Base-by-base conservation (phyloP, 768 basidiomycete genomes). In the Trametes meyenii region DNA sequence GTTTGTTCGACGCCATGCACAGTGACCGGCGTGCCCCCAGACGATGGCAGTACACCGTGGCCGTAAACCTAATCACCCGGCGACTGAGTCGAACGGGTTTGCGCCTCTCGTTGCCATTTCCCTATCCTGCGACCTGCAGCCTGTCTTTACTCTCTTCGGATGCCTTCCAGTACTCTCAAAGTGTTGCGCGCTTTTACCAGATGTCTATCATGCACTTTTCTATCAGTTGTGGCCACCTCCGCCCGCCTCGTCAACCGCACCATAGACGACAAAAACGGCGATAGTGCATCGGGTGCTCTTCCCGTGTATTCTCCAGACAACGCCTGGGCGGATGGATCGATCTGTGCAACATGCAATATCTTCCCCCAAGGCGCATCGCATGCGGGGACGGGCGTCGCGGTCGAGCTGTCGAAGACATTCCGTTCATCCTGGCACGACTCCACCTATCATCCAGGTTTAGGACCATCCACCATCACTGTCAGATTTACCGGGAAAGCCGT, bases 341-440 rank as follows among this genome's bases (percentile, higher is more conserved):
- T 17, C 7, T 64, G 63, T 45, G 0, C 44, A 5, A 13, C 24
- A 1, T 64, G 63, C 39, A 12, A 17, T 4, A 43, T 57, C 10
- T 23, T 56, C 13, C 23, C 61, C 11, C n/a, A 24, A 10, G 24
- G 19, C 21, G 6, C 13, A 21, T 7, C 3, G 13, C 35, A 36
- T 2, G 4, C 35, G 4, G 48, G 29, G 17, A 8, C 51, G 3
- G 48, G 39, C 21, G 11, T 3, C 5, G 12, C 16, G 16, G 29
- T 56, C 24, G 51, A 53, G 36, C 11, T 26, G 5, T 5, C 14
- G 6, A n/a, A 38, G 10, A n/a, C 33, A 2, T 59, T 51, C 50
- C 44, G 63, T 17, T 19, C 35, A 10, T 52, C 65, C 7, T 66
- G 65, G 65, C 65, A 66, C 51, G 65, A 63, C 10, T 19, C 35